Evolutionary conservation across 2,329 filamentous ascomycete genomes (phyloP), one percentile per base, ranked within the genome.

Genomic region (Penicillium sp.): DNA sequence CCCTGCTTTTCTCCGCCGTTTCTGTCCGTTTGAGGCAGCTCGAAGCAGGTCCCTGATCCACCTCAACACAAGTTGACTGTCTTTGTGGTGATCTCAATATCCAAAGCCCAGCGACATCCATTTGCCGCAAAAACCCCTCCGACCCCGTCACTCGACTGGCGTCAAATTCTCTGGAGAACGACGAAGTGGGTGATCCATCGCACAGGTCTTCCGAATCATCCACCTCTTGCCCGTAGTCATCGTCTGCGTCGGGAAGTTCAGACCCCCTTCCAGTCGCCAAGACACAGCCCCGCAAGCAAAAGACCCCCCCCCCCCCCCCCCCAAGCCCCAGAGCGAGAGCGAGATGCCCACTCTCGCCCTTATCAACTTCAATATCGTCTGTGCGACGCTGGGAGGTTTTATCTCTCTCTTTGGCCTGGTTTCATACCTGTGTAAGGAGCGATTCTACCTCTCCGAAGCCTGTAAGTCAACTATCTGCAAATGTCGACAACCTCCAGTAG

Each of bases 401-500:
- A 83, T 96, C 52, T 89, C 88, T 0, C 58, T 94, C n/a, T 96
- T 95, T 62, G 90, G 89, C 3, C 73, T 96, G 38, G 88, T 96
- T 0, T 95, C 89, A 1, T 95, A 90, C 64, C 78, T 95, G 13
- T 78, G 88, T 63, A 95, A 96, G 65, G 90, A 95, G 71, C 85
- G 83, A 49, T 91, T 88, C 64, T 95, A 95, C 66, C 78, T 96
- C 1, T 95, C 89, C 1, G 90, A 96, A 78, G 88, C 90, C 45
- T 74, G 88, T 91, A 74, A 66, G 86, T 81, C 18, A 18, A 18
- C 18, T 18, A 18, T 18, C 18, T 18, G 18, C 3, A 18, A 18
- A 18, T 18, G 18, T 18, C 18, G 18, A 18, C 18, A 18, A 18
- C 18, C 18, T 18, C 18, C 18, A 18, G 18, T 18, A 18, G 18